Conservation (phyloP, 108 stramenopile species). For the Stephanodiscus triporus region DNA sequence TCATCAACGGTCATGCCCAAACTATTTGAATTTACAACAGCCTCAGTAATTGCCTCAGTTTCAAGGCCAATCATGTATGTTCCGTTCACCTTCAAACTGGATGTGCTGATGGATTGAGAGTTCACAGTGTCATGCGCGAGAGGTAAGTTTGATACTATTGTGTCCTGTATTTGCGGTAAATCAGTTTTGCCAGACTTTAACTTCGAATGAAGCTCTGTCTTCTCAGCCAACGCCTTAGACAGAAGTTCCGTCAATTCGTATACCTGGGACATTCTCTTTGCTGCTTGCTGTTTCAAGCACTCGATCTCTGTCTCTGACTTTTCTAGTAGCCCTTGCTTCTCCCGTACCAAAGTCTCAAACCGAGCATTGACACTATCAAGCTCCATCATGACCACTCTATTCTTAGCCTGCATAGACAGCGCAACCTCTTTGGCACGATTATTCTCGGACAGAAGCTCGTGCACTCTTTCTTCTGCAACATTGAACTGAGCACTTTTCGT, state of each 20-base stretch:
- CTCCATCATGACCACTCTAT: background rate
- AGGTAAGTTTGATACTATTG: background rate
- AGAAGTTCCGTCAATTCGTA: conserved; percentile 2
- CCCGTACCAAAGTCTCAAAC: background rate
- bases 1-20: background rate
- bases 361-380: background rate
- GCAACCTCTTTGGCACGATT: background rate
- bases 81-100: background rate
- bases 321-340: background rate
- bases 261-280: conserved; percentile 7
- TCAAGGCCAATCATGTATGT: background rate
- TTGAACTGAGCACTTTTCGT: background rate
- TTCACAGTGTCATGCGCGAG: background rate
- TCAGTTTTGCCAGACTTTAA: background rate
- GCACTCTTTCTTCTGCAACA: background rate
- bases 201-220: background rate
- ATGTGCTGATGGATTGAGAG: background rate
- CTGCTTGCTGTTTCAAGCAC: background rate
- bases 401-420: background rate
- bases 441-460: background rate
- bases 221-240: background rate
- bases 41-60: background rate
- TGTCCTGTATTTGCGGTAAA: background rate
- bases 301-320: conserved; percentile 1
- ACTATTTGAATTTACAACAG: background rate